These are phyloP conservation scores for Phalaenopsis equestris DNA, from an alignment of 106 monocot species.

Conservation along the genomic window DNA sequence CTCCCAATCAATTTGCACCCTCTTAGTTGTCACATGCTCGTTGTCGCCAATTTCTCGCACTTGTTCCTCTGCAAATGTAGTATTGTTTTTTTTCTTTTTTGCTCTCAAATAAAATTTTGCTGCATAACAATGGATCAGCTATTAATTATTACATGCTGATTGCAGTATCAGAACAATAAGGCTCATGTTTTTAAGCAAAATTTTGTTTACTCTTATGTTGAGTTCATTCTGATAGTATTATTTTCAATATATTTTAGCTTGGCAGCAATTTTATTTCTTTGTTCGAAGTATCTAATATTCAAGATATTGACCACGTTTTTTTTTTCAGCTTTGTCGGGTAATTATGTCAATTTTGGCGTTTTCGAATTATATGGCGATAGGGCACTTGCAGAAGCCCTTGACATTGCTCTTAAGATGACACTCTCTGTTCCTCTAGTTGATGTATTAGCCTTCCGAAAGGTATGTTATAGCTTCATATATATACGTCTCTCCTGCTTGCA, in stretches of 20 bases:
- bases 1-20: background rate
- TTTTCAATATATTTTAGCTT: background rate
- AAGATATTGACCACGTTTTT: background rate
- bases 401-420: conserved; percentile 88
- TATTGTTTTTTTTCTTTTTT: background rate
- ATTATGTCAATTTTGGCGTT: conserved; percentile 98
- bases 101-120: background rate
- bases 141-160: background rate
- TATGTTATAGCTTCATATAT: conserved; percentile 5
- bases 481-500: background rate
- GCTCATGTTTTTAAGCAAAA: background rate
- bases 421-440: conserved; percentile 80
- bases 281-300: background rate
- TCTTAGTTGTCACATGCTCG: background rate
- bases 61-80: background rate
- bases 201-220: background rate
- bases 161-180: background rate
- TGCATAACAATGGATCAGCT: background rate
- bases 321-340: conserved; percentile 63
- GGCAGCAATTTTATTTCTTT: background rate
- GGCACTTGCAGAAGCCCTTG: conserved; percentile 97
- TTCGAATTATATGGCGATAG: conserved; percentile 97
- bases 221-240: background rate
- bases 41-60: background rate
- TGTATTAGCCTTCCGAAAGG: conserved; percentile 89